Evolutionary conservation across 179 eudicot species (phyloP).

Genomic region (Silene noctiflora): DNA sequence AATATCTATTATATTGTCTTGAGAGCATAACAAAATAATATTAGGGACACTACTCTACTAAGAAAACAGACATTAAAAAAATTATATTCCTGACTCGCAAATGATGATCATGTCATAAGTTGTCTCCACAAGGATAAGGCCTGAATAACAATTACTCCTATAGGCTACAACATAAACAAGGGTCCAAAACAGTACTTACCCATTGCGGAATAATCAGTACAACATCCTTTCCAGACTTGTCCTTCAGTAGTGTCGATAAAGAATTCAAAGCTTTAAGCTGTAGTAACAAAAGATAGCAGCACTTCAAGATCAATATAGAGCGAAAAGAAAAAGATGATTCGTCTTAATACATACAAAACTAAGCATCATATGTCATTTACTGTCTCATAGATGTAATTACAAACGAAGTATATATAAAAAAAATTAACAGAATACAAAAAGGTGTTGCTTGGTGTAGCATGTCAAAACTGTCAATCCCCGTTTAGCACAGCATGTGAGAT

Average conservation of each 20-base stretch:
- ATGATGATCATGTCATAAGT: slow-evolving; percentile 4
- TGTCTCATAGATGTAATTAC: not conserved
- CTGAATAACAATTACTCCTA: not conserved
- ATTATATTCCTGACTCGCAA: not conserved
- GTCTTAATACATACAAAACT: not conserved
- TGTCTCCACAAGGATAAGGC: not conserved
- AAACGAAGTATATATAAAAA: not conserved
- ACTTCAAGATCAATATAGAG: not conserved
- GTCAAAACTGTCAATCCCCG: not conserved
- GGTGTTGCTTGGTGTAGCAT: not conserved
- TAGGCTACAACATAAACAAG: not conserved
- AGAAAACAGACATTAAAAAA: not conserved
- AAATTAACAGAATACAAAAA: too few species aligned
- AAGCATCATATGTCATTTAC: not conserved
- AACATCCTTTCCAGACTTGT: slow-evolving; percentile 72
- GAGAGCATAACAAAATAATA: not conserved
- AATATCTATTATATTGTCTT: not conserved
- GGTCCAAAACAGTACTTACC: slow-evolving; percentile 45
- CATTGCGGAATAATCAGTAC: slow-evolving; percentile 75
- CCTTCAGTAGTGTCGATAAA: slow-evolving; percentile 56
- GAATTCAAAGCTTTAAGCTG: slow-evolving; percentile 90
- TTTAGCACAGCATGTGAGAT: not conserved
- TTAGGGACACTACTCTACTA: not conserved
- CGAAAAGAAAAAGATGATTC: not conserved
- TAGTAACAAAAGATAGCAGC: slow-evolving; percentile 21